Conservation (phyloP, 2,329 filamentous ascomycete genomes). For the Dothiorella sarmentorum region DNA sequence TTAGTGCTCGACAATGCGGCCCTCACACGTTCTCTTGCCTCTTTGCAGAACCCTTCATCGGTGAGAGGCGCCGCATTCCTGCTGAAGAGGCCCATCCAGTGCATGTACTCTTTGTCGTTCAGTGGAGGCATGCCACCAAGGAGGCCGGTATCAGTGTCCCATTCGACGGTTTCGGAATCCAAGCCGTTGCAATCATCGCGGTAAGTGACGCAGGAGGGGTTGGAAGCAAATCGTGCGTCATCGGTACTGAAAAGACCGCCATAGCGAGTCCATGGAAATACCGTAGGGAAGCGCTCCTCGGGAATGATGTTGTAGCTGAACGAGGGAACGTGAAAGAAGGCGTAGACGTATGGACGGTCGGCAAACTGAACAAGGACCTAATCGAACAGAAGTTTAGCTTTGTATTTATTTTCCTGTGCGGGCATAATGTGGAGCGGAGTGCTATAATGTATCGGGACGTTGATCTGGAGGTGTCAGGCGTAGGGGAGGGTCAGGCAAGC, state of each 20-base stretch:
- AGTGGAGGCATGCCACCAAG: constrained; percentile 12
- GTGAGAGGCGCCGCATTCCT: neutral
- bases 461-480: neutral
- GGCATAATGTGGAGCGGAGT: neutral
- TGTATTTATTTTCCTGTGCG: neutral
- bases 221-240: constrained; percentile 37
- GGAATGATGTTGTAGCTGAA: constrained; percentile 37
- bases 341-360: constrained; percentile 36
- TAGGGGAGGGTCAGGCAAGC: neutral
- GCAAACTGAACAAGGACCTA: constrained; percentile 38
- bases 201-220: constrained; percentile 22
- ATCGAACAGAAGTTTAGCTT: constrained; percentile 25
- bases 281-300: constrained; percentile 36
- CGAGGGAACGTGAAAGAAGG: constrained; percentile 36
- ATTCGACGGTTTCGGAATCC: constrained; percentile 23
- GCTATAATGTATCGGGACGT: neutral
- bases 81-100: neutral
- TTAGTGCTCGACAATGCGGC: neutral
- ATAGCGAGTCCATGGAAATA: constrained; percentile 39
- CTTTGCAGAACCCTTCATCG: neutral
- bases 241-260: constrained; percentile 37
- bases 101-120: constrained; percentile 6
- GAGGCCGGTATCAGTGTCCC: constrained; percentile 30
- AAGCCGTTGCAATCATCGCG: constrained; percentile 19
- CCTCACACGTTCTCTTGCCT: neutral